Evolutionary conservation across 164 flowering plant species (phyloP).

Genomic region (Echeveria elegans): DNA sequence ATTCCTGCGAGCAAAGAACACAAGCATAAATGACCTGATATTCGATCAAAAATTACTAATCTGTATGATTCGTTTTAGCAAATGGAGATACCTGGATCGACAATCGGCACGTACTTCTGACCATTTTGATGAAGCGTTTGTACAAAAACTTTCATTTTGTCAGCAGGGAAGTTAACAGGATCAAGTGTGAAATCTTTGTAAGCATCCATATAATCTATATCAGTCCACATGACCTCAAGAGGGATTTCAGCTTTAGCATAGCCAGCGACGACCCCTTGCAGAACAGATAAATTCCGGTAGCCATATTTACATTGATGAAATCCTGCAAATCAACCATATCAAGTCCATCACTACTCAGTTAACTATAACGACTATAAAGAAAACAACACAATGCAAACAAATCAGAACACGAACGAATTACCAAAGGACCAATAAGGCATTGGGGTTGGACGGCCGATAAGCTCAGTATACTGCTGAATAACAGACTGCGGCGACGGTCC

Average conservation of each 20-base stretch:
- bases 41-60: background rate
- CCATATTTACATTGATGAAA: conserved; percentile 89
- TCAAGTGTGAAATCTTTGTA: conserved; percentile 77
- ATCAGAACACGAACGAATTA: conserved; percentile 10
- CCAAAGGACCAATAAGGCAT: conserved; percentile 66
- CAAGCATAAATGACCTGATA: background rate
- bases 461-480: conserved; percentile 43
- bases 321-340: conserved; percentile 26
- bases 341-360: background rate
- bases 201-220: conserved; percentile 81
- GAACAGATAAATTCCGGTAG: conserved; percentile 49
- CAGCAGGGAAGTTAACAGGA: conserved; percentile 58
- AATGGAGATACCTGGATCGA: conserved; percentile 60
- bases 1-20: conserved; percentile 39
- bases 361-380: too few relatives aligned
- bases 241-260: conserved; percentile 75
- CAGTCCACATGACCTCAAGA: conserved; percentile 90
- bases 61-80: background rate
- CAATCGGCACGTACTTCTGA: conserved; percentile 58
- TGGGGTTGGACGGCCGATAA: conserved; percentile 47
- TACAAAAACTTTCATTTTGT: conserved; percentile 41
- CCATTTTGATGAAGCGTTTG: conserved; percentile 50
- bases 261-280: conserved; percentile 64
- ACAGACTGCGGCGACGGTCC: conserved; percentile 35
- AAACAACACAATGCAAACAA: background rate